Percentiles rank a stretch among this genome's conserved stretches.
phyloP scores from a whole-genome alignment of 2,329 filamentous ascomycete species.

The Alternaria sp. region DNA sequence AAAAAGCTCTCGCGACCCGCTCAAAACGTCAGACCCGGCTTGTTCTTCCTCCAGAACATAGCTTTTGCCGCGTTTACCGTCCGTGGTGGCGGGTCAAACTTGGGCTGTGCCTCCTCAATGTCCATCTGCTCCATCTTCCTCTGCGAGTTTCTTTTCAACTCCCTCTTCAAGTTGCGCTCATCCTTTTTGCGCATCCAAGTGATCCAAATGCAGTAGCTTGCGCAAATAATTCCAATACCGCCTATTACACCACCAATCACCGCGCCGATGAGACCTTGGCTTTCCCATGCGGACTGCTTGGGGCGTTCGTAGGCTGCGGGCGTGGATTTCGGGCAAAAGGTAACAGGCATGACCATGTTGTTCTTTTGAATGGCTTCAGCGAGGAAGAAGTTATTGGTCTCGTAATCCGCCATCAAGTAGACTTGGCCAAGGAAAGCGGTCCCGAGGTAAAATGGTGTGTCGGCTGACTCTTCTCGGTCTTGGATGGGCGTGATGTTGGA shows the following conservation, averaged over 20 bases:
- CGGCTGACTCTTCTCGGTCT: conserved; percentile 33
- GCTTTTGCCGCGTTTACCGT: conserved; percentile 29
- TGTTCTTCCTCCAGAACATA: conserved; percentile 43
- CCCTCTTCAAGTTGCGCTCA: conserved; percentile 35
- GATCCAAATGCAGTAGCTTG: conserved; percentile 38
- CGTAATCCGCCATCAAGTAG: conserved; percentile 55
- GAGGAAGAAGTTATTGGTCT: conserved; percentile 50
- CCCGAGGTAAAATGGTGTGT: conserved; percentile 47
- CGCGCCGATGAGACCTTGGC: conserved; percentile 48
- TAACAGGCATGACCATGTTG: conserved; percentile 50
- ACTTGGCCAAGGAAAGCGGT: conserved; percentile 52
- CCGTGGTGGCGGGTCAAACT: conserved; percentile 43
- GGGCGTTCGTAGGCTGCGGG: conserved; percentile 44
- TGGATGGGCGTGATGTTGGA: conserved; percentile 49
- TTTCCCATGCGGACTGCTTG: conserved; percentile 36
- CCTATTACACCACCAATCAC: conserved; percentile 49
- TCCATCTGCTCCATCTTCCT: conserved; percentile 43
- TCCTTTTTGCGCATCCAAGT: conserved; percentile 38
- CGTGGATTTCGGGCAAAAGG: conserved; percentile 49
- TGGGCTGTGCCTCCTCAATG: conserved; percentile 35
- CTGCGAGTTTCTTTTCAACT: conserved; percentile 34
- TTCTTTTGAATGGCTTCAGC: conserved; percentile 49
- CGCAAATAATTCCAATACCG: conserved; percentile 38
- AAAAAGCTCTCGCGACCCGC: neutral
- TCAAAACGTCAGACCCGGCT: conserved; percentile 11